Percentiles rank a stretch among this genome's conserved stretches.
These are phyloP conservation scores for Eimeria acervulina DNA, from an alignment of 169 alveolate species.

Conservation along the genomic window DNA sequence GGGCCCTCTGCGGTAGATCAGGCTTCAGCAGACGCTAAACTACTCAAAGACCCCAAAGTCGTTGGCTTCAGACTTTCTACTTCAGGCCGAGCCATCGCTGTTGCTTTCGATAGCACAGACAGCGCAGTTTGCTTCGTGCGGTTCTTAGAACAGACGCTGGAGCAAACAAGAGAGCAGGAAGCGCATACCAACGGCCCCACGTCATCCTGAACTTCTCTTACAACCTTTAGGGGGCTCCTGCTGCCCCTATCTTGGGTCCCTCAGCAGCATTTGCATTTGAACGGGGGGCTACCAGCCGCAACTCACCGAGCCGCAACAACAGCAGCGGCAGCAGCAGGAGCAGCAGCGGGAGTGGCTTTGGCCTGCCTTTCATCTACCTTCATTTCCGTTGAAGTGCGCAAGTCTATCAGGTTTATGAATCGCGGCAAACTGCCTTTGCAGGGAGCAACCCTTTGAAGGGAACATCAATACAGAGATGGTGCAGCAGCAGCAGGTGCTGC, in stretches of 20 bases:
- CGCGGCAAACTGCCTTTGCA: too few species aligned
- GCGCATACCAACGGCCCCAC: background rate
- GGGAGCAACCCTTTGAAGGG: too few species aligned
- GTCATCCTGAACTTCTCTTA: background rate
- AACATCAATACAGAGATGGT: too few species aligned
- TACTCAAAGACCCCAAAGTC: constrained; percentile 67
- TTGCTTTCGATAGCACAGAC: constrained; percentile 29
- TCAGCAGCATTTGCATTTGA: too few species aligned
- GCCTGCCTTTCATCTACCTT: too few species aligned
- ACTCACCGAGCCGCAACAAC: background rate
- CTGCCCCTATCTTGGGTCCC: too few species aligned
- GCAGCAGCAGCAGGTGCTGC: background rate
- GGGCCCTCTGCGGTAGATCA: constrained; percentile 21
- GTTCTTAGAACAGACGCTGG: constrained; percentile 33
- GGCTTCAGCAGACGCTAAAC: constrained; percentile 51
- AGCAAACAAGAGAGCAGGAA: constrained; percentile 21
- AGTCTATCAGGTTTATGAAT: too few species aligned
- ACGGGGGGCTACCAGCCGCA: background rate
- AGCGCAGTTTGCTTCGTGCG: constrained; percentile 57
- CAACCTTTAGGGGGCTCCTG: too few species aligned
- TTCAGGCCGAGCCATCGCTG: constrained; percentile 76
- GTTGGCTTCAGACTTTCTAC: constrained; percentile 73
- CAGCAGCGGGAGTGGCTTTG: background rate
- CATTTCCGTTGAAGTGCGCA: too few species aligned
- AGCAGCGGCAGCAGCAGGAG: background rate